A percentile compares a stretch with the other conserved stretches of the same genome.
Evolutionary conservation across 192 early-diverging fungal species (phyloP).

Genomic region (Umbelopsis sp.): DNA sequence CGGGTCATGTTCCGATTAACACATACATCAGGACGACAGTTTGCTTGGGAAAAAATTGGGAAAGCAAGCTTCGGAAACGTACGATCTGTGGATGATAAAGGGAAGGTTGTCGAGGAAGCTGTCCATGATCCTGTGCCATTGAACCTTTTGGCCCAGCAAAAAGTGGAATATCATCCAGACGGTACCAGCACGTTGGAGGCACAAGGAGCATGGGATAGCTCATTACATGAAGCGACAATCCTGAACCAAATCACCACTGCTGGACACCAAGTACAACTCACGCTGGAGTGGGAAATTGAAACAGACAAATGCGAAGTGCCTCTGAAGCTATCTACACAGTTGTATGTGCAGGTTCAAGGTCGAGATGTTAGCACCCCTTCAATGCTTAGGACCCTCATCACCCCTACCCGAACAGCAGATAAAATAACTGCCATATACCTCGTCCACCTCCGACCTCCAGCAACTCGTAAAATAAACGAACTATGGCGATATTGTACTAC

Average conservation of each 20-base stretch:
- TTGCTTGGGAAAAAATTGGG: constrained; percentile 52
- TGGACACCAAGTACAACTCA: constrained; percentile 60
- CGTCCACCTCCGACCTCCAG: constrained; percentile 60
- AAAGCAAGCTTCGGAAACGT: constrained; percentile 51
- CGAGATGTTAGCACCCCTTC: constrained; percentile 53
- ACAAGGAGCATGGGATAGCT: constrained; percentile 75
- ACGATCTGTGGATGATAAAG: constrained; percentile 61
- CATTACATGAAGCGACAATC: constrained; percentile 66
- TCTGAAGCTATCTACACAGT: constrained; percentile 58
- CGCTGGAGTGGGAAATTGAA: constrained; percentile 56
- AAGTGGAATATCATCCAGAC: constrained; percentile 53
- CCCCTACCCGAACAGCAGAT: constrained; percentile 41
- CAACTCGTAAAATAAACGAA: constrained; percentile 53
- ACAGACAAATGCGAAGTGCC: constrained; percentile 61
- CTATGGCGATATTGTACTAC: constrained; percentile 73
- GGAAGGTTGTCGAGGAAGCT: constrained; percentile 51
- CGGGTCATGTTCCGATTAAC: constrained; percentile 65
- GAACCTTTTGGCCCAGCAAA: constrained; percentile 50
- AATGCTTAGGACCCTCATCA: constrained; percentile 44
- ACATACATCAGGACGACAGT: constrained; percentile 69
- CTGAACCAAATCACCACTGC: constrained; percentile 65
- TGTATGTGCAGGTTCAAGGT: constrained; percentile 61
- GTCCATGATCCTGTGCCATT: constrained; percentile 54
- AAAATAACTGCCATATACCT: constrained; percentile 61
- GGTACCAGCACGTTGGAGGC: constrained; percentile 64